Evolutionary conservation across 2,329 filamentous ascomycete genomes (phyloP).

Genomic region (Dothiorella sarmentorum): DNA sequence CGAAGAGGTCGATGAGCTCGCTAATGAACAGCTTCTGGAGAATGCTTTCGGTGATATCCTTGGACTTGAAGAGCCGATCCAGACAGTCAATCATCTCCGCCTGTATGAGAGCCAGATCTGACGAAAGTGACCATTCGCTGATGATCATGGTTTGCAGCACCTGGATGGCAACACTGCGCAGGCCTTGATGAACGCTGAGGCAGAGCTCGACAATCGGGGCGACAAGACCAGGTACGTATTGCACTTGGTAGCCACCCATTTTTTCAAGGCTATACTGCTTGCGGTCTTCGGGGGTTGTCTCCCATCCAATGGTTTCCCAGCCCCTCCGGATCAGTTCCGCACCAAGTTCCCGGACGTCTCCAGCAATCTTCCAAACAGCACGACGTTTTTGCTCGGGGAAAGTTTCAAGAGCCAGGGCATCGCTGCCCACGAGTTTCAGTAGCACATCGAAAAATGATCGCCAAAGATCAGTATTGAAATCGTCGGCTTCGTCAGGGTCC

Average conservation of each 20-base stretch:
- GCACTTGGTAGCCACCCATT: conserved; percentile 95
- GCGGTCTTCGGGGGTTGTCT: conserved; percentile 76
- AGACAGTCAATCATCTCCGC: conserved; percentile 95
- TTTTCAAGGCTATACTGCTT: conserved; percentile 73
- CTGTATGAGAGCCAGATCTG: conserved; percentile 86
- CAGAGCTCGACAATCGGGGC: conserved; percentile 91
- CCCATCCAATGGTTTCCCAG: conserved; percentile 97
- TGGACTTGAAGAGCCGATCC: conserved; percentile 84
- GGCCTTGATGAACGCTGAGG: conserved; percentile 87
- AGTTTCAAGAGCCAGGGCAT: conserved; percentile 84
- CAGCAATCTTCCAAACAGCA: conserved; percentile 98
- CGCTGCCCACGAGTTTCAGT: conserved; percentile 83
- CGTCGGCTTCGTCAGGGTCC: conserved; percentile 83
- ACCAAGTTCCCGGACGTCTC: conserved; percentile 88
- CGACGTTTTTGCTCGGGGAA: conserved; percentile 95
- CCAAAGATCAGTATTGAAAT: conserved; percentile 92
- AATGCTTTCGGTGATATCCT: conserved; percentile 81
- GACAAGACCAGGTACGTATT: conserved; percentile 91
- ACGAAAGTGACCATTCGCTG: conserved; percentile 94
- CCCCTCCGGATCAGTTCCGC: conserved; percentile 79
- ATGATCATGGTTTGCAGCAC: conserved; percentile 97
- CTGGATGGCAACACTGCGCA: conserved; percentile 85
- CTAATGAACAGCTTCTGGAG: conserved; percentile 88
- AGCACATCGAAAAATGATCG: conserved; percentile 87
- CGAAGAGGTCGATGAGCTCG: conserved; percentile 79